These are phyloP conservation scores for Penicillium simplicissimum DNA, from an alignment of 495 filamentous ascomycete species.

Conservation along the genomic window DNA sequence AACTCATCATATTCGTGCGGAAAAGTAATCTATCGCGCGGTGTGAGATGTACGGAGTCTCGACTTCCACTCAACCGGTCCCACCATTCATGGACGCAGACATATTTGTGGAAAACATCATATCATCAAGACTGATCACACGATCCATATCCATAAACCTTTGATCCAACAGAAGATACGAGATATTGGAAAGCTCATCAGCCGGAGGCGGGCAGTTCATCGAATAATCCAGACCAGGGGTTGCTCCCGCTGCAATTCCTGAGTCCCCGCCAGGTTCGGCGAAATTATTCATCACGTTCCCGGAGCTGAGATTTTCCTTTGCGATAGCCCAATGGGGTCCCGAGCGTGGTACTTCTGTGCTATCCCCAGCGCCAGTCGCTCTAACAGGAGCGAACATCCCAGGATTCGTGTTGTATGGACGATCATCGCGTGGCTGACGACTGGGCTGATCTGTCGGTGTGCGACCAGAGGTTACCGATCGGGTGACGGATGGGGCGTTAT, in stretches of 20 bases:
- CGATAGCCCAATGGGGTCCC: neutral
- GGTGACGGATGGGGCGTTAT: neutral
- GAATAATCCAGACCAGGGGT: neutral
- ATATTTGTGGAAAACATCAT: conserved; percentile 18
- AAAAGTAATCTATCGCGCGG: no score
- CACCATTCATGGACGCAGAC: neutral
- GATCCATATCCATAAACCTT: conserved; percentile 9
- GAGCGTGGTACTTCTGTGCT: neutral
- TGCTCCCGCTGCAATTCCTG: neutral
- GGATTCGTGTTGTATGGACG: neutral
- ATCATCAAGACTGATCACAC: conserved; percentile 25
- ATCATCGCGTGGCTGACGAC: neutral
- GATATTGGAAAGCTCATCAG: conserved; percentile 33
- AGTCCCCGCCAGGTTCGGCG: neutral
- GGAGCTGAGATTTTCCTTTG: neutral
- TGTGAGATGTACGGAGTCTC: neutral
- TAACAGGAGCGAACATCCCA: neutral
- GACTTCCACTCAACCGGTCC: neutral
- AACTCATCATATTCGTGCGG: no score
- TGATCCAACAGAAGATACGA: conserved; percentile 26
- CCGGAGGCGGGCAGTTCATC: neutral
- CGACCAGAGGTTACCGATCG: neutral
- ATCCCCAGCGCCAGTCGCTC: neutral
- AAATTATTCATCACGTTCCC: neutral
- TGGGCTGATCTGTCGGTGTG: neutral